phyloP scores from a whole-genome alignment of 352 stramenopile species.

The Globisporangium solare region DNA sequence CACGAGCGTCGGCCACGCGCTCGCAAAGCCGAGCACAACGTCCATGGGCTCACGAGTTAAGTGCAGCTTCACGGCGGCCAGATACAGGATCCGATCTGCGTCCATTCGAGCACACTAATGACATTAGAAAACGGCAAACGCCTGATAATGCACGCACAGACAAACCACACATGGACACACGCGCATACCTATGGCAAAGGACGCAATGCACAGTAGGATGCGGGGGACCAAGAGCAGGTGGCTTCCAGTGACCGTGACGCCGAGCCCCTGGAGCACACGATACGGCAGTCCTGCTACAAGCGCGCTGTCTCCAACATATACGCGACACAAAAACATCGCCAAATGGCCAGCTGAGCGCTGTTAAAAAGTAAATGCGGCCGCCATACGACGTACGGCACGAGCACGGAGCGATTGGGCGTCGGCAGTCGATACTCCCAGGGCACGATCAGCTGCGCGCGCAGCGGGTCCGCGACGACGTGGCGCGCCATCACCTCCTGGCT shows the following conservation, averaged over 20 bases:
- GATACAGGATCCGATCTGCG: conserved; percentile 36
- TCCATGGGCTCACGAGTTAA: conserved; percentile 10
- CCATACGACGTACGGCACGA: conserved; percentile 56
- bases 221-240: conserved; percentile 52
- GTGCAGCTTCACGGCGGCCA: conserved; percentile 28
- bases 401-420: conserved; percentile 59
- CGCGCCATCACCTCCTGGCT: conserved; percentile 80
- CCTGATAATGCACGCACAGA: no score
- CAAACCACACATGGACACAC: no score
- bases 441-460: conserved; percentile 33
- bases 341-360: background rate
- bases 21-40: conserved; percentile 52
- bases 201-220: conserved; percentile 52
- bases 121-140: background rate
- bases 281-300: conserved; percentile 49
- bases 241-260: conserved; percentile 31
- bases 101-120: background rate
- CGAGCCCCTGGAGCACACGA: conserved; percentile 33
- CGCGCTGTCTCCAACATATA: conserved; percentile 19
- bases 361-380: background rate
- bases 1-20: conserved; percentile 62
- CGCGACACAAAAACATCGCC: conserved; percentile 1
- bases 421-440: conserved; percentile 75
- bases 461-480: conserved; percentile 25
- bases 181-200: conserved; percentile 42